phyloP scores from a whole-genome alignment of 1,284 basidiomycete genomes.

The Vanrija humicola region DNA sequence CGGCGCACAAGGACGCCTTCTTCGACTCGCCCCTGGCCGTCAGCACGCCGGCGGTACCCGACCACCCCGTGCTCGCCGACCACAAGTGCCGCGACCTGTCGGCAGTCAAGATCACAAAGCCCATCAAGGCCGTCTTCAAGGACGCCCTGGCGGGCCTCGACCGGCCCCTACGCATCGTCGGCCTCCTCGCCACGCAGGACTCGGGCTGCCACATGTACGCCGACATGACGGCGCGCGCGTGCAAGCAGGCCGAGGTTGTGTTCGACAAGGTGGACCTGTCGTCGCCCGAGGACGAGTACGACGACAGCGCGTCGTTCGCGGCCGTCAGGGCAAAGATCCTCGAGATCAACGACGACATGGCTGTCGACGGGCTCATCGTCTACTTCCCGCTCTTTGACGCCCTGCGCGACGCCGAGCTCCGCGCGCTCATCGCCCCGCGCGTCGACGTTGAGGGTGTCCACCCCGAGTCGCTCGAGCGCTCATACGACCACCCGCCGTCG shows the following conservation, averaged over 20 bases:
- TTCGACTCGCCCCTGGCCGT: neutral
- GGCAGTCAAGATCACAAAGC: constrained; percentile 4
- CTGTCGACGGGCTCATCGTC: constrained; percentile 26
- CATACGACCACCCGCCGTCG: constrained; percentile 4
- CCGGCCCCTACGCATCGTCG: constrained; percentile 29
- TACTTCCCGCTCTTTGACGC: constrained; percentile 26
- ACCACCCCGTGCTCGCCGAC: neutral
- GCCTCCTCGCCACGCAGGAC: constrained; percentile 27
- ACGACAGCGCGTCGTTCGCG: constrained; percentile 5
- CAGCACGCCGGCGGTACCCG: neutral
- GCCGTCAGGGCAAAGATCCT: constrained; percentile 11
- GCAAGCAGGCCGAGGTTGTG: constrained; percentile 10
- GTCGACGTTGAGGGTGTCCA: constrained; percentile 34
- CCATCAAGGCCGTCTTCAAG: constrained; percentile 11
- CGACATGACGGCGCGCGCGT: constrained; percentile 20
- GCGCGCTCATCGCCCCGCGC: constrained; percentile 21
- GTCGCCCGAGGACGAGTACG: neutral
- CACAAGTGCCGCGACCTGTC: constrained; percentile 6
- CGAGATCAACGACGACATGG: constrained; percentile 17
- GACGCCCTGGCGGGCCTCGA: constrained; percentile 7
- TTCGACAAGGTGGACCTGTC: constrained; percentile 17
- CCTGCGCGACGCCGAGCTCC: constrained; percentile 21
- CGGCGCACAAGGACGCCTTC: neutral
- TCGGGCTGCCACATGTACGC: constrained; percentile 28
- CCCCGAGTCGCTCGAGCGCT: constrained; percentile 9